Percentiles rank a stretch among this genome's conserved stretches.
These are phyloP conservation scores for Beauveria rudraprayagi DNA, from an alignment of 2,329 filamentous ascomycete genomes.

Conservation along the genomic window DNA sequence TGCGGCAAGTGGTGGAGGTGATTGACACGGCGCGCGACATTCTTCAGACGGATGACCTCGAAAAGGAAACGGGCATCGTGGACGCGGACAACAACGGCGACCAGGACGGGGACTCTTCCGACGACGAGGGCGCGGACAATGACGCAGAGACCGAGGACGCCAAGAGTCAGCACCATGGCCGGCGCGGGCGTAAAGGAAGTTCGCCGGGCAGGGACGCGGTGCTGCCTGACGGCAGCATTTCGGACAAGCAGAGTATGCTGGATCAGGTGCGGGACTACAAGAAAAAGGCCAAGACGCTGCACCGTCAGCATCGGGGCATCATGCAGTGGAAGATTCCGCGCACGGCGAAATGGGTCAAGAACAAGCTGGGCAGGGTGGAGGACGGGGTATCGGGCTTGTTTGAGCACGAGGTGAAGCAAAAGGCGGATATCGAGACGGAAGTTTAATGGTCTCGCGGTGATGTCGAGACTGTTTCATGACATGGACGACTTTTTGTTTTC, in stretches of 20 bases:
- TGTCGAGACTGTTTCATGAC: neutral
- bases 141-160: conserved; percentile 7
- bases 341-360: conserved; percentile 41
- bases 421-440: conserved; percentile 59
- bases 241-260: conserved; percentile 36
- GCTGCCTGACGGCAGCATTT: conserved; percentile 26
- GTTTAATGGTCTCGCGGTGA: conserved; percentile 32
- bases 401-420: conserved; percentile 45
- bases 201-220: conserved; percentile 14
- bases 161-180: neutral
- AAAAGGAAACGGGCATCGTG: conserved; percentile 29
- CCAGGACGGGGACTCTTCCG: conserved; percentile 20
- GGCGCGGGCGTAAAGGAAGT: conserved; percentile 4
- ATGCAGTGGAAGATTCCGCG: conserved; percentile 62
- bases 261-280: conserved; percentile 53
- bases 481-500: neutral
- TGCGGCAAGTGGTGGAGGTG: conserved; percentile 37
- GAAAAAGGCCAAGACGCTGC: conserved; percentile 48
- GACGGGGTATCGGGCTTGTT: conserved; percentile 51
- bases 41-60: conserved; percentile 22
- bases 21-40: conserved; percentile 34
- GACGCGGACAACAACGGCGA: conserved; percentile 24
- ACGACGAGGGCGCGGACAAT: conserved; percentile 14
- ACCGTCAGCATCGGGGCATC: conserved; percentile 57
- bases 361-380: conserved; percentile 49